Base-by-base conservation (phyloP, 2,329 filamentous ascomycete genomes). In the Colletotrichum lindemuthianum region DNA sequence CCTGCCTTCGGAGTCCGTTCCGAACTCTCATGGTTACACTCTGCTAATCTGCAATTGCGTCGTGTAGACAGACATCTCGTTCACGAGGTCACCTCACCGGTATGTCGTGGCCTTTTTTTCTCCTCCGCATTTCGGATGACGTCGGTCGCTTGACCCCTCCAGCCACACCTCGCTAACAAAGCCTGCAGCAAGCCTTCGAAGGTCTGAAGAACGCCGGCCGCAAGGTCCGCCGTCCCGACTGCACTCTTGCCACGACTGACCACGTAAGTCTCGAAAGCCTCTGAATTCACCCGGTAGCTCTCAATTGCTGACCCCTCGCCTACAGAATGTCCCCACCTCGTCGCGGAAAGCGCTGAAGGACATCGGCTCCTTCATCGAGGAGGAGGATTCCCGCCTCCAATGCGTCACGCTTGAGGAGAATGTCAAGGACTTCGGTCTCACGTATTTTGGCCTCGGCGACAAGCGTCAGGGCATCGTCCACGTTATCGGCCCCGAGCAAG, bases 381-480 rank as follows among this genome's bases (percentile, higher is more conserved):
- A 98, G 81, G 91, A 92, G 69, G 96, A 98, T 78, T 97, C 94
- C 66, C 88, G 94, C 74, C 86, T 92, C 69, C 96, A 99, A 86
- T 97, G 94, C 79, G 89, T 94, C 73, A 98, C 96, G 44, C 89
- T 99, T 68, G 96, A 99, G 82, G 90, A 97, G 72, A 99, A 99
- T 73, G 95, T 99, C 73, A 96, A 95, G 82, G 92, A 95, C 69
- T 98, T 97, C 76, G 93, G 92, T 74, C 86, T 99, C 74, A 97
- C 94, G 77, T 98, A 97, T 82, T 99, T 99, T 76, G 96, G 96
- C 67, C 89, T 99, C 68, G 92, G 91, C 71, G 95, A 98, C 81
- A 96, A 96, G 86, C 90, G 96, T 69, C 96, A 99, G 81, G 96
- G 96, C 70, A 99, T 99, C 72, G 96, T 98, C 63, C 96, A 99